Evolutionary conservation across 2,329 filamentous ascomycete genomes (phyloP).

Genomic region (Teratosphaeria viscida): DNA sequence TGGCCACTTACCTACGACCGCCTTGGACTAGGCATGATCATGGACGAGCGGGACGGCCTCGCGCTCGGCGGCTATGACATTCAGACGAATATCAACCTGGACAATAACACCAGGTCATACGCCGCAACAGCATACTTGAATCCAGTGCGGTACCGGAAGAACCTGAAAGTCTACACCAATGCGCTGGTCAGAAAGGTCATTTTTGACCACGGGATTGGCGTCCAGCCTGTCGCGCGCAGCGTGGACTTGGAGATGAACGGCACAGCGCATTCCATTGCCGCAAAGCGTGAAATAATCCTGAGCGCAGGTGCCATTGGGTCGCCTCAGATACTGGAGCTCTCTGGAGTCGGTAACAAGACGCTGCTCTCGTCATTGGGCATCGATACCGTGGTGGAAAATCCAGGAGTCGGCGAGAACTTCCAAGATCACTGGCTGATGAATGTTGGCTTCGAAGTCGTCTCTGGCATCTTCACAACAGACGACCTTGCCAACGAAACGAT

Average conservation of each 20-base stretch:
- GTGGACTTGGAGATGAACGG: conserved; percentile 15
- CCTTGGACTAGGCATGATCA: conserved; percentile 6
- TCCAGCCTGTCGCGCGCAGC: conserved; percentile 11
- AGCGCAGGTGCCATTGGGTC: conserved; percentile 25
- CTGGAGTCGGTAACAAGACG: conserved; percentile 24
- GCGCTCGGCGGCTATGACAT: conserved; percentile 11
- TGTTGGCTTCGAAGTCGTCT: conserved; percentile 3
- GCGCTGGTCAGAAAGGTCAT: conserved; percentile 19
- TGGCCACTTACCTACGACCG: conserved; percentile 9
- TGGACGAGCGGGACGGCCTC: conserved; percentile 7
- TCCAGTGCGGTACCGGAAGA: conserved; percentile 17
- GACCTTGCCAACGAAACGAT: conserved; percentile 5
- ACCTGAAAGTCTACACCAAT: conserved; percentile 23
- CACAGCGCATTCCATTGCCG: conserved; percentile 9
- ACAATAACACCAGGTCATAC: conserved; percentile 21
- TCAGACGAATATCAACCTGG: conserved; percentile 7
- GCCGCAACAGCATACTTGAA: conserved; percentile 24
- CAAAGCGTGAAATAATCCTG: conserved; percentile 44
- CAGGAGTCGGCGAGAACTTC: conserved; percentile 16
- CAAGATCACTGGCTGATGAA: conserved; percentile 13
- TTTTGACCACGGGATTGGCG: conserved; percentile 10
- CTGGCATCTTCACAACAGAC: conserved; percentile 4
- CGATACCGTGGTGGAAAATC: conserved; percentile 7
- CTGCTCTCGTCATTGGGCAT: conserved; percentile 9
- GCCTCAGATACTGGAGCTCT: conserved; percentile 32